These are phyloP conservation scores for Spathaspora passalidarum DNA, from an alignment of 805 yeast genomes.

Conservation along the genomic window DNA sequence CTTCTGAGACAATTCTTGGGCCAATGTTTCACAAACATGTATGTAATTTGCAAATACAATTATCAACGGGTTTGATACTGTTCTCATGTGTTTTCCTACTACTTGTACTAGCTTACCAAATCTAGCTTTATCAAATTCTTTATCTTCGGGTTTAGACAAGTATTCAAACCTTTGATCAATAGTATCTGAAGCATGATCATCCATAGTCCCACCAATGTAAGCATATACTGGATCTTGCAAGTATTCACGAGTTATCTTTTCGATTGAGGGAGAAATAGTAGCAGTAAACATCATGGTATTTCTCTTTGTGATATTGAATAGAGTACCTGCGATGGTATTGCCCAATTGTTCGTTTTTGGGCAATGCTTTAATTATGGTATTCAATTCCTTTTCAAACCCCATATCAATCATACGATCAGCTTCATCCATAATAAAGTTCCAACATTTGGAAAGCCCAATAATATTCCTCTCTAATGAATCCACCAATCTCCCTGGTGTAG, in stretches of 20 bases:
- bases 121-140: constrained; percentile 30
- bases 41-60: constrained; percentile 82
- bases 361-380: constrained; percentile 53
- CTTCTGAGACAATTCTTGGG: constrained; percentile 44
- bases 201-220: constrained; percentile 56
- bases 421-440: constrained; percentile 80
- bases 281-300: constrained; percentile 93
- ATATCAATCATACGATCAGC: constrained; percentile 95
- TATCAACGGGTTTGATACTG: constrained; percentile 27
- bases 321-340: constrained; percentile 30
- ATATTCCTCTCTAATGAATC: constrained; percentile 75
- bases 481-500: constrained; percentile 89
- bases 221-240: constrained; percentile 60
- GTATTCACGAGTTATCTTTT: constrained; percentile 61
- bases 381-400: constrained; percentile 85
- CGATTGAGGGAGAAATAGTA: constrained; percentile 77
- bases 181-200: constrained; percentile 53
- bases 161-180: constrained; percentile 65
- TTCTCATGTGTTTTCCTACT: constrained; percentile 41
- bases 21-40: constrained; percentile 65
- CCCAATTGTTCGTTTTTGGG: constrained; percentile 35
- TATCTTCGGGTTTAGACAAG: constrained; percentile 18
- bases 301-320: constrained; percentile 37
- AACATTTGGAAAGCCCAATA: constrained; percentile 56
- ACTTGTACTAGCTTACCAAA: constrained; percentile 41